phyloP scores from a whole-genome alignment of 2,329 filamentous ascomycete species.

The Sclerotinia sclerotiorum region DNA sequence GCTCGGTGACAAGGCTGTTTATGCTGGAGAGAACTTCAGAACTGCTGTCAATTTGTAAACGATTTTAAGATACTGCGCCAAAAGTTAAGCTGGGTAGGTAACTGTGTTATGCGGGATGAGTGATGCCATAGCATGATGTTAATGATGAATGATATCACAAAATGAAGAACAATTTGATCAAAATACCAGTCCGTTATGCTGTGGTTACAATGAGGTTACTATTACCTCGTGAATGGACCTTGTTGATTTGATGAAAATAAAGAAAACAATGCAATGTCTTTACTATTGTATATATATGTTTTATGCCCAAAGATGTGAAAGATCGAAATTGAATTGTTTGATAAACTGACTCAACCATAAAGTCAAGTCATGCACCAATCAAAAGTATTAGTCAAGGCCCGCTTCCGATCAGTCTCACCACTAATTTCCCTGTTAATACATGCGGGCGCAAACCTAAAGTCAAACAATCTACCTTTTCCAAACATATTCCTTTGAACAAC shows the following conservation, averaged over 20 bases:
- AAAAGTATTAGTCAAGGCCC: not conserved
- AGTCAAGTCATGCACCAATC: not conserved
- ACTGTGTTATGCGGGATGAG: constrained; percentile 10
- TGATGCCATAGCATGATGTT: constrained; percentile 17
- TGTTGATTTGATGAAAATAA: not conserved
- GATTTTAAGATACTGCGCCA: constrained; percentile 3
- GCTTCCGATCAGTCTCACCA: constrained; percentile 7
- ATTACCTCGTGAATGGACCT: not conserved
- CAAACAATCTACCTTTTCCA: constrained; percentile 7
- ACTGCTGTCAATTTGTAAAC: constrained; percentile 81
- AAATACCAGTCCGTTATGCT: not conserved
- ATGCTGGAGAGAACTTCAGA: constrained; percentile 91
- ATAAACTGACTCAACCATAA: not conserved
- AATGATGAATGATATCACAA: constrained; percentile 22
- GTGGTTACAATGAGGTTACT: not conserved
- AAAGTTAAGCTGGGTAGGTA: constrained; percentile 11
- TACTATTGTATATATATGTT: not conserved
- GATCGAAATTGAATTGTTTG: not conserved
- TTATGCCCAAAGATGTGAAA: not conserved
- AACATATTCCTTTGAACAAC: constrained; percentile 3
- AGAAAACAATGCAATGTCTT: not conserved
- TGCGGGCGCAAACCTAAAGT: constrained; percentile 22
- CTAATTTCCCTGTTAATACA: not conserved
- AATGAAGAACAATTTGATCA: constrained; percentile 10
- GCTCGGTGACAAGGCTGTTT: constrained; percentile 87